Conservation (phyloP, 768 basidiomycete genomes). For the Mrakia gelida region DNA sequence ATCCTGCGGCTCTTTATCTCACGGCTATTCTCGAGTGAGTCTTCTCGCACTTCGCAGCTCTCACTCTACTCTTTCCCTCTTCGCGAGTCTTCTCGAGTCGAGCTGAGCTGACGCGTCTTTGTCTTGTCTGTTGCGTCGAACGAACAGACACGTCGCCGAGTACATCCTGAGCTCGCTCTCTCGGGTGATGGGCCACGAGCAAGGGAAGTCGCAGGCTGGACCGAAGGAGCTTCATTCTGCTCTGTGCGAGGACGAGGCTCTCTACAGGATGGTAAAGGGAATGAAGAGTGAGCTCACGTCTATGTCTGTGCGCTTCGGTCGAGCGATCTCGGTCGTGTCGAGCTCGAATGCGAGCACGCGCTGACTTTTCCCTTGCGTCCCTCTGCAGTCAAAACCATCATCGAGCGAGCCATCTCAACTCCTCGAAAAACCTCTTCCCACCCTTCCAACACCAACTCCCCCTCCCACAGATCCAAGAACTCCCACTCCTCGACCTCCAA, state of each 20-base stretch:
- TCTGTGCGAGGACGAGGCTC: constrained; percentile 17
- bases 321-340: too few relatives aligned
- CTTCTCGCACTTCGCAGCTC: background rate
- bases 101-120: background rate
- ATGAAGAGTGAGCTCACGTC: constrained; percentile 21
- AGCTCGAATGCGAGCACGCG: background rate
- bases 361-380: background rate
- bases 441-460: too few relatives aligned
- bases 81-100: background rate
- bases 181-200: constrained; percentile 18
- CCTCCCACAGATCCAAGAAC: background rate
- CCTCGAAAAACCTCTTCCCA: background rate
- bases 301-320: background rate
- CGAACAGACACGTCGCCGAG: constrained; percentile 19
- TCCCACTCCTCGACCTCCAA: background rate
- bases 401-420: background rate
- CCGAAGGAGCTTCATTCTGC: constrained; percentile 22
- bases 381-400: constrained; percentile 13
- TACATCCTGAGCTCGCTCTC: constrained; percentile 13
- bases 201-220: background rate
- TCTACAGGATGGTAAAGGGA: constrained; percentile 19
- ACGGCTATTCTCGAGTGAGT: constrained; percentile 32
- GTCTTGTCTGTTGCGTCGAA: too few relatives aligned
- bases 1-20: constrained; percentile 29
- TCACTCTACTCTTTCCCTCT: background rate